A percentile compares a stretch with the other conserved stretches of the same genome.
These are phyloP conservation scores for Pleurotus platypus DNA, from an alignment of 768 basidiomycete species.

Conservation along the genomic window DNA sequence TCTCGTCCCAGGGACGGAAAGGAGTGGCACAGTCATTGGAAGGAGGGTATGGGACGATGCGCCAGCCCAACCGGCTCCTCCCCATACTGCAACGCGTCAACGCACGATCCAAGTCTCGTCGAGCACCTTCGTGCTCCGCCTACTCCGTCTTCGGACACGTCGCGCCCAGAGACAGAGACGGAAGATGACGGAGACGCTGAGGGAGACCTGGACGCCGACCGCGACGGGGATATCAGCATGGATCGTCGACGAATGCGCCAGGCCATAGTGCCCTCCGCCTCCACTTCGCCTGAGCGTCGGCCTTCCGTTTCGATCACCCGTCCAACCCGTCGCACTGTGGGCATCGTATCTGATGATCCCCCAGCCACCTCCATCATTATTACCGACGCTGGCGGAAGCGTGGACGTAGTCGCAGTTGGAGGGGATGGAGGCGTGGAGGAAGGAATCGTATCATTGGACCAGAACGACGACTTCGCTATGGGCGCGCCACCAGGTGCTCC, in stretches of 20 bases:
- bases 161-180: slow-evolving; percentile 70
- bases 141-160: slow-evolving; percentile 44
- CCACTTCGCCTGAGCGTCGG: no score
- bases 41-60: slow-evolving; percentile 57
- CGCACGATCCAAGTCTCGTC: slow-evolving; percentile 22
- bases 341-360: no score
- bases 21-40: slow-evolving; percentile 74
- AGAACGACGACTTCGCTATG: no score
- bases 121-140: slow-evolving; percentile 17
- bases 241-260: slow-evolving; percentile 20
- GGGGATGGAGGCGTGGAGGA: slow-evolving; percentile 59
- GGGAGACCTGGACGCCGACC: slow-evolving; percentile 31
- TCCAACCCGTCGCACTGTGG: no score
- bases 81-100: slow-evolving; percentile 20
- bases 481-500: no score
- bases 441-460: no score
- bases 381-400: slow-evolving; percentile 26
- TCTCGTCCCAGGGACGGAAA: slow-evolving; percentile 55
- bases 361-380: no score
- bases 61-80: slow-evolving; percentile 7
- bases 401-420: slow-evolving; percentile 17
- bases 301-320: no score
- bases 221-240: slow-evolving; percentile 55
- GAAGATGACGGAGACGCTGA: slow-evolving; percentile 69
- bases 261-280: no score